Base-by-base conservation (phyloP, 2,329 filamentous ascomycete genomes). In the Hirsutella thompsonii region DNA sequence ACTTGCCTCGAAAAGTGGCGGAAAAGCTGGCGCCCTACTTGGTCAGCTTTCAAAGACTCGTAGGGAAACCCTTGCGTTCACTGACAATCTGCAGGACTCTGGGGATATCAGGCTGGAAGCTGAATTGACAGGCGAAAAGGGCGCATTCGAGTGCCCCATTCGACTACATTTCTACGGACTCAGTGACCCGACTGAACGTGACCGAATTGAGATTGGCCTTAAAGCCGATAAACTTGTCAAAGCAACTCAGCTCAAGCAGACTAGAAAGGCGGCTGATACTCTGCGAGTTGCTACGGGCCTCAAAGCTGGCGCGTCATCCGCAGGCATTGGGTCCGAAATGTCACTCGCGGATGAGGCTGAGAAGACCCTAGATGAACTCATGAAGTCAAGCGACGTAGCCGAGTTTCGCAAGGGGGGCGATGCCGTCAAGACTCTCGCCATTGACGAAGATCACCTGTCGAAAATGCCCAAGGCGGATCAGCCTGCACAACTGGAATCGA, bases 11-110 rank as follows among this genome's bases (percentile, higher is more conserved):
- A 11, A 67, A 61, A 1, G 54, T 86, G 19, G 85, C 79, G 1
- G 63, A 68, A n/a, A 90, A 83, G 57, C 62, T 94, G 40, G 78
- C 84, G 0, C 74, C 71, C 2, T 87, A 85, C 54, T 69, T 93
- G 54, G 79, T 81, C 58, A 52, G 66, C 47, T n/a, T n/a, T n/a
- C n/a, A n/a, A n/a, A n/a, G n/a, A n/a, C n/a, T n/a, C n/a, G n/a
- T n/a, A n/a, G n/a, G n/a, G n/a, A n/a, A n/a, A n/a, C n/a, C n/a
- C n/a, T n/a, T n/a, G n/a, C n/a, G n/a, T n/a, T 26, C 21, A 11
- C 35, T 32, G 16, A 8, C 19, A 26, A 11, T 6, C 11, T 18
- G 52, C 36, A 69, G 65, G 81, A 86, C 49, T 59, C 61, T 1
- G 66, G 66, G 40, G 70, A 70, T 16, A 63, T 92, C 8, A 54